phyloP scores from a whole-genome alignment of 2,329 filamentous ascomycete genomes.

The Hirsutella rhossiliensis region DNA sequence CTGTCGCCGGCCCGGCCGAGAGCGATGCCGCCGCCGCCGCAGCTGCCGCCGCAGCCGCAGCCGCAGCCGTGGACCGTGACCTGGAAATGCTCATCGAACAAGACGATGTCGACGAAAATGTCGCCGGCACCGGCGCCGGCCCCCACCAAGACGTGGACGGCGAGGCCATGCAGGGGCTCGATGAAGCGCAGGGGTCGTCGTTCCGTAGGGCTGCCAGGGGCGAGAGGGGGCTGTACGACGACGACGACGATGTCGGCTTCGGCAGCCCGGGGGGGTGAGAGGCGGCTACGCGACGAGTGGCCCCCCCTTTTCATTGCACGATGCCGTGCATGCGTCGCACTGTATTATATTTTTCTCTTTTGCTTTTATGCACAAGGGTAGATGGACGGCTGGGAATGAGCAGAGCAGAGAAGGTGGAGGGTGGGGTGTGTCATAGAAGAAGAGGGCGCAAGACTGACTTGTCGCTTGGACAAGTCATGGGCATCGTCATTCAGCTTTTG shows the following conservation, averaged over 20 bases:
- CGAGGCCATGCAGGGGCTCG: slow-evolving; percentile 9
- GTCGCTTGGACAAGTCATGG: too few species aligned
- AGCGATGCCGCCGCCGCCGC: slow-evolving; percentile 12
- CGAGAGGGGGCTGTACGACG: background rate
- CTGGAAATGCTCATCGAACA: slow-evolving; percentile 40
- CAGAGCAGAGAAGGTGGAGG: too few species aligned
- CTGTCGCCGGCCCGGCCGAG: slow-evolving; percentile 11
- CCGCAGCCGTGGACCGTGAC: slow-evolving; percentile 34
- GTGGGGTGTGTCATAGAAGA: too few species aligned
- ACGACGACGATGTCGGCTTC: background rate
- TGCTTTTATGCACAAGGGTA: background rate
- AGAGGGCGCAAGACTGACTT: too few species aligned
- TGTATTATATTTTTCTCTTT: background rate
- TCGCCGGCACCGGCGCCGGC: slow-evolving; percentile 6
- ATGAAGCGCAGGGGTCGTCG: background rate
- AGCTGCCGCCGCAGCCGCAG: slow-evolving; percentile 4
- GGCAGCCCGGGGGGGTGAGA: background rate
- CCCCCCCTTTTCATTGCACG: background rate
- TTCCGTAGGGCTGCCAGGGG: background rate
- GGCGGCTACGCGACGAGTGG: background rate
- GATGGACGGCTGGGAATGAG: background rate
- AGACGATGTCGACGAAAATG: slow-evolving; percentile 30
- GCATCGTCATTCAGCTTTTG: too few species aligned
- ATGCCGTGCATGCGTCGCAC: too few species aligned
- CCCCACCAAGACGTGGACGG: slow-evolving; percentile 1